Conservation (phyloP, 75 land plant species). For the Sequoia sempervirens region DNA sequence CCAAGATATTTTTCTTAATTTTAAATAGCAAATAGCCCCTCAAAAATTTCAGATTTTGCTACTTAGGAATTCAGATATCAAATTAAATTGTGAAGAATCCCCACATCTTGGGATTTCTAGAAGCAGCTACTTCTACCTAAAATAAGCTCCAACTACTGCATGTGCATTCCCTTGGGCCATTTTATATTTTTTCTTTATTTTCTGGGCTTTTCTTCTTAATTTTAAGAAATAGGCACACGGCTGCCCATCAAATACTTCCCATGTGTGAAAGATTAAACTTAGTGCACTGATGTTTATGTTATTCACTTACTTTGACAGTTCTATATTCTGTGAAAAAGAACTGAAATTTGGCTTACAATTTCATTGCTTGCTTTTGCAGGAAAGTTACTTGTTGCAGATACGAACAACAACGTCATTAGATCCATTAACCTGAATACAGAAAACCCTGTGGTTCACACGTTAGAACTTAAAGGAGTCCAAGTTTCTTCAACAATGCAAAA, state of each 20-base stretch:
- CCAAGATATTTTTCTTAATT: not conserved
- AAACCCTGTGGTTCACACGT: constrained; percentile 44
- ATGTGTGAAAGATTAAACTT: not conserved
- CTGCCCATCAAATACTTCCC: not conserved
- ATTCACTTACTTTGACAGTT: not conserved
- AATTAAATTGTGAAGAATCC: not conserved
- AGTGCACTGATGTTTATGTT: not conserved
- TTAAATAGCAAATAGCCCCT: no score
- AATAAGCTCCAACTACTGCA: not conserved
- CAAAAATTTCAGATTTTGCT: not conserved
- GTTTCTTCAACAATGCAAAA: constrained; percentile 57
- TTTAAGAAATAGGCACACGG: not conserved
- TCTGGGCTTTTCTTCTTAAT: not conserved
- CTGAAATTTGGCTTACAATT: constrained; percentile 1
- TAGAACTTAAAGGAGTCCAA: constrained; percentile 86
- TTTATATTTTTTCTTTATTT: not conserved
- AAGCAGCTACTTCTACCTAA: not conserved
- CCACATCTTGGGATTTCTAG: not conserved
- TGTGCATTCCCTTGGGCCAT: not conserved
- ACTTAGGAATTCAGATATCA: not conserved
- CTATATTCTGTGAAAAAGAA: not conserved
- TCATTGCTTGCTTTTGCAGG: constrained; percentile 43
- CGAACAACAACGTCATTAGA: constrained; percentile 90
- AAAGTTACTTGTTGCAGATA: constrained; percentile 78
- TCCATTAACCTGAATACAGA: constrained; percentile 44